Evolutionary conservation across 768 basidiomycete species (phyloP).

Genomic region (Dictyophora rubrovolvata): DNA sequence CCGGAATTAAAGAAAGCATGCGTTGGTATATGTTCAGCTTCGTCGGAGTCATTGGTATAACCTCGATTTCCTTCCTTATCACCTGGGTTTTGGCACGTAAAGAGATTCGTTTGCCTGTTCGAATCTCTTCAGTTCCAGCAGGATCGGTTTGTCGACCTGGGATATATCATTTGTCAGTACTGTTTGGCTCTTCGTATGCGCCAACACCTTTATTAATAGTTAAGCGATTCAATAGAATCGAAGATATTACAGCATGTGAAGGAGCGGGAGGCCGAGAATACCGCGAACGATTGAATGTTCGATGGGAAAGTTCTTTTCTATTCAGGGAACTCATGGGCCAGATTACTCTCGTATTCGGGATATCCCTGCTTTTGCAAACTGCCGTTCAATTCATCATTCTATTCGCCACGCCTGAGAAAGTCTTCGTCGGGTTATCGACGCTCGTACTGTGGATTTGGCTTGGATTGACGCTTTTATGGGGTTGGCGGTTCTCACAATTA

Average conservation of each 20-base stretch:
- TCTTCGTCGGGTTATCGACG: constrained; percentile 1
- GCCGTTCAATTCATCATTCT: not conserved
- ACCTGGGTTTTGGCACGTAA: not conserved
- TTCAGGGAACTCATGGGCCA: not conserved
- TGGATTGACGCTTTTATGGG: not conserved
- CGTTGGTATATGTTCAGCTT: not conserved
- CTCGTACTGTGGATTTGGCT: not conserved
- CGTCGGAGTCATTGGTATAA: not conserved
- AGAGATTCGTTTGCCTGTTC: not conserved
- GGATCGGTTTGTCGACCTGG: not conserved
- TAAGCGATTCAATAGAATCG: not conserved
- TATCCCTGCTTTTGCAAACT: not conserved
- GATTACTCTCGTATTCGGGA: not conserved
- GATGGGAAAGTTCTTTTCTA: not conserved
- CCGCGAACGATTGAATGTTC: constrained; percentile 1
- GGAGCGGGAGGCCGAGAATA: not conserved
- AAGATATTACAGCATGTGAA: constrained; percentile 6
- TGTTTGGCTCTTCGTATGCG: not conserved
- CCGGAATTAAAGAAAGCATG: not conserved
- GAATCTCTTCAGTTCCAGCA: constrained; percentile 6
- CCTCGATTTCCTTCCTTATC: not conserved
- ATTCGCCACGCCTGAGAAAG: not conserved
- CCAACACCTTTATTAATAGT: too few relatives aligned
- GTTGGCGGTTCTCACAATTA: not conserved
- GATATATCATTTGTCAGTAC: constrained; percentile 2